Evolutionary conservation across 1,284 basidiomycete genomes (phyloP).

Genomic region (Tilletia walkeri): DNA sequence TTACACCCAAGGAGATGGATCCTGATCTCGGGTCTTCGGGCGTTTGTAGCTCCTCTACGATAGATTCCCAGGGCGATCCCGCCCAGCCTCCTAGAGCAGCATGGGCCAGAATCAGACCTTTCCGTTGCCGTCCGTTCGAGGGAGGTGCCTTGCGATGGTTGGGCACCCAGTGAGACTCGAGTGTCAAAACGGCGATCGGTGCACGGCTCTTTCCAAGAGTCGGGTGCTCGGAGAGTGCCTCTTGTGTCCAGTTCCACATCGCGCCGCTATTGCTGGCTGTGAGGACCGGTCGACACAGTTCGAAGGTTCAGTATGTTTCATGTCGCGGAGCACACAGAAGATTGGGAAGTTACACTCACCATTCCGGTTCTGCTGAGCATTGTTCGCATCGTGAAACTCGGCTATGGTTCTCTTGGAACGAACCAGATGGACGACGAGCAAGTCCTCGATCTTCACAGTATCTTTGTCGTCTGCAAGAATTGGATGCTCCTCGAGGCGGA

Average conservation of each 20-base stretch:
- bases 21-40: not conserved
- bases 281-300: not conserved
- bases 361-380: slow-evolving; percentile 33
- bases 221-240: slow-evolving; percentile 25
- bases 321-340: not conserved
- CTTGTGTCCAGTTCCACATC: slow-evolving; percentile 31
- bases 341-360: not conserved
- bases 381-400: slow-evolving; percentile 36
- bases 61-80: not conserved
- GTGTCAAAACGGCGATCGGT: slow-evolving; percentile 32
- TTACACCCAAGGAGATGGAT: slow-evolving; percentile 29
- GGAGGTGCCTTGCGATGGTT: slow-evolving; percentile 20
- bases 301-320: not conserved
- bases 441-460: slow-evolving; percentile 21
- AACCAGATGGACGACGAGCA: slow-evolving; percentile 34
- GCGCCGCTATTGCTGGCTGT: slow-evolving; percentile 33
- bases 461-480: slow-evolving; percentile 3
- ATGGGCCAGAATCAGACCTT: slow-evolving; percentile 34
- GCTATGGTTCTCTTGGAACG: slow-evolving; percentile 26
- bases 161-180: slow-evolving; percentile 34
- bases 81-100: slow-evolving; percentile 30
- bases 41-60: not conserved
- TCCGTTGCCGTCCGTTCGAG: not conserved
- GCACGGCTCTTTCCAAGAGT: not conserved
- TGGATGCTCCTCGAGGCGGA: slow-evolving; percentile 33